These are phyloP conservation scores for Ploettnerulaceae sp. DNA, from an alignment of 2,329 filamentous ascomycete species.

Conservation along the genomic window DNA sequence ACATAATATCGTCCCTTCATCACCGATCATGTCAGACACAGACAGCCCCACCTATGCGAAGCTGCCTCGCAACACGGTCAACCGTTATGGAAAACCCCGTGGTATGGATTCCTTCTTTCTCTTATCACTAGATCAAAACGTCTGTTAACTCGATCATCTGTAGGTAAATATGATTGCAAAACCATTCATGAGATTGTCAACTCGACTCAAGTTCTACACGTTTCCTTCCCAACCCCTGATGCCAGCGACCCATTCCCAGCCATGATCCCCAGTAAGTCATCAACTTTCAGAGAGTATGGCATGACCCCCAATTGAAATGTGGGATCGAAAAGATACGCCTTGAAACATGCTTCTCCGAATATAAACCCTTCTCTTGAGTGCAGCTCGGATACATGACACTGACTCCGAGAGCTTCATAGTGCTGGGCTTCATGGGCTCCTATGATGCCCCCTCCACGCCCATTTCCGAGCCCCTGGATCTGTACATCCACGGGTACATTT, in stretches of 20 bases:
- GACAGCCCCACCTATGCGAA: conserved; percentile 21
- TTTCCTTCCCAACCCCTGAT: conserved; percentile 64
- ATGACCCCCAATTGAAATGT: too few species aligned
- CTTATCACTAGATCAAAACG: not conserved
- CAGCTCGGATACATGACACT: too few species aligned
- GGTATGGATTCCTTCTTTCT: conserved; percentile 9
- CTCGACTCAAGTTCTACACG: conserved; percentile 66
- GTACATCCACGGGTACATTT: conserved; percentile 83
- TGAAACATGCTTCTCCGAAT: too few species aligned
- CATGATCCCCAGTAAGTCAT: conserved; percentile 73
- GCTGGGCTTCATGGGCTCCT: conserved; percentile 75
- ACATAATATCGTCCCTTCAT: not conserved
- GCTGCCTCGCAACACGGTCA: conserved; percentile 26
- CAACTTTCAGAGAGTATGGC: too few species aligned
- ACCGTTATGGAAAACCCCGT: conserved; percentile 25
- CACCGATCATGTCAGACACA: conserved; percentile 7
- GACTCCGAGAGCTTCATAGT: too few species aligned
- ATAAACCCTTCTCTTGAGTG: too few species aligned
- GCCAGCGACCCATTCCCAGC: conserved; percentile 41
- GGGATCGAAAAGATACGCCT: too few species aligned
- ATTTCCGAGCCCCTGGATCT: conserved; percentile 63
- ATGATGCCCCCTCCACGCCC: conserved; percentile 53
- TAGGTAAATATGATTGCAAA: conserved; percentile 66
- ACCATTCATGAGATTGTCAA: conserved; percentile 75
- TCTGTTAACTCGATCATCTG: conserved; percentile 17